These are phyloP conservation scores for Saccharum spontaneum DNA, from an alignment of 176 grass and related monocot species.

Conservation along the genomic window DNA sequence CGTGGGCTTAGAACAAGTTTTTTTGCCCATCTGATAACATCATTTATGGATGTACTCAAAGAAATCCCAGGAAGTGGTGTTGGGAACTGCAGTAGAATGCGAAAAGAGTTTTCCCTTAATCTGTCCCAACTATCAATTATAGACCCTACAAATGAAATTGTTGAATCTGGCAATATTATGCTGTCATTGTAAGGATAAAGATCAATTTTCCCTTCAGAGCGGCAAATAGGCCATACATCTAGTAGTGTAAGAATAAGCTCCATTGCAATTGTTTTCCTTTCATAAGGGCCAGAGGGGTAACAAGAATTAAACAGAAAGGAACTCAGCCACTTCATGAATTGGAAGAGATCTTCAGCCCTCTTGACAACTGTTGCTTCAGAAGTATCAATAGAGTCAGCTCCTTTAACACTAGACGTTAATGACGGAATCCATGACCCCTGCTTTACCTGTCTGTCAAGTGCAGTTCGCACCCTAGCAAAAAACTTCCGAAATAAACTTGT, in stretches of 20 bases:
- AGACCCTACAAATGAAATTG: conserved; percentile 91
- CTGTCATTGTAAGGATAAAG: conserved; percentile 67
- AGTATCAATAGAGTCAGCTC: conserved; percentile 37
- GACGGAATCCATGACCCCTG: conserved; percentile 66
- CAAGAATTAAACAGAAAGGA: conserved; percentile 91
- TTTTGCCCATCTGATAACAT: conserved; percentile 84
- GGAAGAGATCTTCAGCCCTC: conserved; percentile 77
- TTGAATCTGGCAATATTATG: conserved; percentile 88
- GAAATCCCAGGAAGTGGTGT: conserved; percentile 99
- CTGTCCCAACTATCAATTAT: conserved; percentile 97
- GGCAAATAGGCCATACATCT: conserved; percentile 85
- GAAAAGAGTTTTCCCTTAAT: conserved; percentile 85
- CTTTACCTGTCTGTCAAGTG: conserved; percentile 93
- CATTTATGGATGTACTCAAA: conserved; percentile 55
- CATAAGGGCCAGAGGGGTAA: conserved; percentile 96
- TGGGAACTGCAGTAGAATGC: conserved; percentile 84
- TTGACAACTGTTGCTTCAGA: conserved; percentile 18
- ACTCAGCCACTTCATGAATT: conserved; percentile 92
- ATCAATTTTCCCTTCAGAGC: conserved; percentile 55
- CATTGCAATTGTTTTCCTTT: conserved; percentile 99
- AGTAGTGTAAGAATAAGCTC: conserved; percentile 93
- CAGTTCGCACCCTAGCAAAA: conserved; percentile 89
- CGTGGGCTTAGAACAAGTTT: conserved; percentile 80
- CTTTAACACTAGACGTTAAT: conserved; percentile 28
- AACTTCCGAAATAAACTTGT: conserved; percentile 89